Base-by-base conservation (phyloP, 1,284 basidiomycete genomes). In the Rhizoctonia solani region DNA sequence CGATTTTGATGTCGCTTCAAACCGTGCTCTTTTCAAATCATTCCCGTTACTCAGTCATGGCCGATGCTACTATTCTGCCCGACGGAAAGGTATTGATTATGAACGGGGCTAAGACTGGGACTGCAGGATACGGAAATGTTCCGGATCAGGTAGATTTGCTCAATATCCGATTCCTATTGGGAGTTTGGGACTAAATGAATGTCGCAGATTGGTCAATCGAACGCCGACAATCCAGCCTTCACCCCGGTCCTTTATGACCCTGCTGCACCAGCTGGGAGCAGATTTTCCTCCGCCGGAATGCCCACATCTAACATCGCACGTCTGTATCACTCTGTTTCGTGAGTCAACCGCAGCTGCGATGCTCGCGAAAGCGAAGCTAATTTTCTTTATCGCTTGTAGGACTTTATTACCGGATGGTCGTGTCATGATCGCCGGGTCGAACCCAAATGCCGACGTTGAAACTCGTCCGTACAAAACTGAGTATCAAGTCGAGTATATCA, bases 401-500 rank as follows among this genome's bases (percentile, higher is more conserved):
- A 82, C 85, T 25, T 81, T 94, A 29, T 82, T 94, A 25, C 86
- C 90, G 52, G 92, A 95, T 78, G 90, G 88, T 27, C 83, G 86
- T 1, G 80, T 89, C 1, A 77, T 92, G 68, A 83, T 94, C 50
- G 85, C 89, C 37, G 92, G 93, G 30, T 93, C 90, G 23, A 95
- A 95, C 77, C 92, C 92, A 23, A 93, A 94, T 77, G 80, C 85
- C 29, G 92, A 95, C 76, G 79, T 88, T 16, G 39, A 52, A 2
- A 74, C 75, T 54, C 75, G 84, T 44, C 79, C 79, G 72, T 92
- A 87, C 74, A 83, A 86, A 44, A 94, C 92, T 2, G 89, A 92
- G 75, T 94, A 93, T 75, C 86, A 87, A 49, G 86, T 90, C 9
- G 92, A 94, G 77, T 79, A 83, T 67, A 92, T 92, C 80, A 90